Percentiles rank a stretch among this genome's conserved stretches.
These are phyloP conservation scores for Botrytis hyacinthi DNA, from an alignment of 2,329 filamentous ascomycete genomes.

Conservation along the genomic window DNA sequence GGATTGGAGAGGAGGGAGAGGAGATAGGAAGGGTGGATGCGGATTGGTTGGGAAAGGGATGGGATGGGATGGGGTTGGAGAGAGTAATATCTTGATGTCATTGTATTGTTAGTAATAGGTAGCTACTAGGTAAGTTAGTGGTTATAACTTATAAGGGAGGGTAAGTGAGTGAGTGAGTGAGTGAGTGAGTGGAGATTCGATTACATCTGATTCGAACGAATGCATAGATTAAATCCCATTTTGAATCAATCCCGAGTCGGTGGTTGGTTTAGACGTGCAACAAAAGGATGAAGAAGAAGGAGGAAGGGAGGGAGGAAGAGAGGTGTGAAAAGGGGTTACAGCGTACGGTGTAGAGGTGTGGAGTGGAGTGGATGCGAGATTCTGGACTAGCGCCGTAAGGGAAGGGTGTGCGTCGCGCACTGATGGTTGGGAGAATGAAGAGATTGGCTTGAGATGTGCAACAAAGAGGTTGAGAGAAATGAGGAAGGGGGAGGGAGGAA, in stretches of 20 bases:
- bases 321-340: background rate
- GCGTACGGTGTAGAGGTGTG: background rate
- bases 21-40: background rate
- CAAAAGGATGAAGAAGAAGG: background rate
- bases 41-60: background rate
- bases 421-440: too few species aligned
- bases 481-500: too few species aligned
- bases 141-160: background rate
- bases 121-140: too few species aligned
- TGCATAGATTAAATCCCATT: background rate
- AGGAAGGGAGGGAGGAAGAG: too few species aligned
- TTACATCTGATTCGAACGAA: background rate
- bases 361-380: background rate
- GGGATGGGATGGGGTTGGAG: too few species aligned
- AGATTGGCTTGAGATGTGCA: background rate
- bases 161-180: too few species aligned
- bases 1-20: too few species aligned
- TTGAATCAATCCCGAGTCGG: background rate
- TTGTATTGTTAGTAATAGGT: background rate
- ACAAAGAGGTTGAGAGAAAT: background rate
- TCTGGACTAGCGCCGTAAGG: background rate
- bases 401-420: background rate
- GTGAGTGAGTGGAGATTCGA: background rate
- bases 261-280: conserved; percentile 2
- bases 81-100: background rate